phyloP scores from a whole-genome alignment of 73 alveolate genomes.

The Blepharisma stoltei region DNA sequence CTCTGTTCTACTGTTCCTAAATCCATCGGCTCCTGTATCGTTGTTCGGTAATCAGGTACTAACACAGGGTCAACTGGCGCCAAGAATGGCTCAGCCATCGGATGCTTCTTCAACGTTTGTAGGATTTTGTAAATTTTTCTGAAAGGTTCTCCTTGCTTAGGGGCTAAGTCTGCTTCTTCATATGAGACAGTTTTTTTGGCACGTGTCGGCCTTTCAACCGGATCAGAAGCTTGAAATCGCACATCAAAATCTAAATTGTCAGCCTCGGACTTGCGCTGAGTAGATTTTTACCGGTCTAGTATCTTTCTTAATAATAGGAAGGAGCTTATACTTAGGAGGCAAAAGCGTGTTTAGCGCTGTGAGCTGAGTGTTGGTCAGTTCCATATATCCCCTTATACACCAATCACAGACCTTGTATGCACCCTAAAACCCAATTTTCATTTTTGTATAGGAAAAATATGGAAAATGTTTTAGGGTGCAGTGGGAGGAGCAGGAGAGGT shows the following conservation, averaged over 20 bases:
- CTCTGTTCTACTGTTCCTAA: slow-evolving; percentile 67
- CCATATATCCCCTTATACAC: slow-evolving; percentile 5
- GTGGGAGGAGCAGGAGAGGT: too few species aligned
- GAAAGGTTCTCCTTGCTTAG: neutral
- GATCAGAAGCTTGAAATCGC: neutral
- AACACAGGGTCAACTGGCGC: slow-evolving; percentile 33
- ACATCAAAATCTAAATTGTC: neutral
- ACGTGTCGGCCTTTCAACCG: slow-evolving; percentile 10
- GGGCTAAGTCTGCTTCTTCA: slow-evolving; percentile 14
- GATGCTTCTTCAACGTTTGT: slow-evolving; percentile 25
- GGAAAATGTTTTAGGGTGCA: too few species aligned
- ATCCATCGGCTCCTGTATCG: slow-evolving; percentile 77
- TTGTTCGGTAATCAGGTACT: slow-evolving; percentile 78
- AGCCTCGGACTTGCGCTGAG: slow-evolving; percentile 11
- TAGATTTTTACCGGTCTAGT: neutral
- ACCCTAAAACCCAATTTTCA: too few species aligned
- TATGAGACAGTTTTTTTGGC: slow-evolving; percentile 18
- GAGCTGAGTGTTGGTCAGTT: slow-evolving; percentile 7
- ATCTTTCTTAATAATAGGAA: neutral
- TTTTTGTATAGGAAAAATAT: too few species aligned
- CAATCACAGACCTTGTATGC: too few species aligned
- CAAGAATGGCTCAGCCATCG: slow-evolving; percentile 39
- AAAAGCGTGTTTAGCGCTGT: neutral
- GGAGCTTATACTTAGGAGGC: neutral
- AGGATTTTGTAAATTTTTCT: slow-evolving; percentile 17